Base-by-base conservation (phyloP, 2,329 filamentous ascomycete species). In the Coccinonectria pachysandricola region DNA sequence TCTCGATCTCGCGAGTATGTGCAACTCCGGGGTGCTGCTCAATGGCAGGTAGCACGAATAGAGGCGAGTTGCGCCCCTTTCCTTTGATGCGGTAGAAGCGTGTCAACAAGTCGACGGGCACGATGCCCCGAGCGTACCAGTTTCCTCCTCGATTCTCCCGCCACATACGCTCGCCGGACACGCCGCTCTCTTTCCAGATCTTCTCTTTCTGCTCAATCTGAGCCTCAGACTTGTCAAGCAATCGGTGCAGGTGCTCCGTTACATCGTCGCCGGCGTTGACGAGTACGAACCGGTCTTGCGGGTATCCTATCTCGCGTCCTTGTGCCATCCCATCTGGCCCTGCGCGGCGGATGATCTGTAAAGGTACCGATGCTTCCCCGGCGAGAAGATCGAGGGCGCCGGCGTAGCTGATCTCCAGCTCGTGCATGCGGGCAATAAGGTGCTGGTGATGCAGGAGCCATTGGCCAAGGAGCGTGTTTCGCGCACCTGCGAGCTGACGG, bases 231-330 rank as follows among this genome's bases (percentile, higher is more conserved):
- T 41, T 50, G 42, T 71, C 65, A 6, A 75, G 50, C 28, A 59
- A 36, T 9, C 48, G 48, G 38, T 70, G 64, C 11, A 75, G 44
- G 27, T 56, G 52, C 6, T 48, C 39, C 31, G 57, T 64, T 10
- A 71, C 52, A 26, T 70, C 66, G 19, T 71, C 62, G 4, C 66
- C 66, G 0, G 62, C 60, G 33, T 74, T 72, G 35, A 56, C 63
- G 2, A 76, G 52, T 9, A 75, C 46, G 52, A 64, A 75, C 7
- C 59, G 57, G 43, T 72, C 68, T 51, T 75, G 70, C 1, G 64
- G 63, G 42, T 57, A 66, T 2, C 59, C 60, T 13, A 79, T 59
- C 30, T 65, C 61, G 12, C 74, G 60, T 4, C 64, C 63, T 1
- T 34, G 25, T 5, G 69, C 54, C 13, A 70, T 57, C 17, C 60